A percentile compares a stretch with the other conserved stretches of the same genome.
phyloP scores from a whole-genome alignment of 306 rosid genomes.

The Boehmeria nivea region DNA sequence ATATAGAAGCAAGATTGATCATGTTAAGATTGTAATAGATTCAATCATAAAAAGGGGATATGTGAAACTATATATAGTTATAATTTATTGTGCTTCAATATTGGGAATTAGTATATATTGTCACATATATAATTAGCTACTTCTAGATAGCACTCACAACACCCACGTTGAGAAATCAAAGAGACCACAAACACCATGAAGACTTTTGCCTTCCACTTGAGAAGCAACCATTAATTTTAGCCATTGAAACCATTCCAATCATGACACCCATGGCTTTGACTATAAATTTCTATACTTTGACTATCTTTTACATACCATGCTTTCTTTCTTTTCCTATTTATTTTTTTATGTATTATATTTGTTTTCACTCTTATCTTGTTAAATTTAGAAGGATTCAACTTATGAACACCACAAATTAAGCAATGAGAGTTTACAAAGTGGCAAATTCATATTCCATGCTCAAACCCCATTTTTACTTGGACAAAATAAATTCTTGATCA shows the following conservation, averaged over 20 bases:
- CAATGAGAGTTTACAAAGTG: too few species aligned
- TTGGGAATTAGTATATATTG: background rate
- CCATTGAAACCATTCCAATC: constrained; percentile 11
- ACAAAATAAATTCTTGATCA: too few species aligned
- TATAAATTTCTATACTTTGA: background rate
- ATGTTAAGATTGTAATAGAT: background rate
- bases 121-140: background rate
- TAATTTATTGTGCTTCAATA: too few species aligned
- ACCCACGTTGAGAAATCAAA: constrained; percentile 17
- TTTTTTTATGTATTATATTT: too few species aligned
- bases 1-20: background rate
- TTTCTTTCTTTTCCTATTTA: background rate
- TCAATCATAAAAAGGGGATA: too few species aligned
- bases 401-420: too few species aligned
- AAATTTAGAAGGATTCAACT: too few species aligned
- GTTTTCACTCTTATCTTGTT: too few species aligned
- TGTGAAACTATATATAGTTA: too few species aligned
- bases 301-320: background rate
- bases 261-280: constrained; percentile 14
- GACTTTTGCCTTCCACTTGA: constrained; percentile 8
- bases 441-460: too few species aligned
- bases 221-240: constrained; percentile 11
- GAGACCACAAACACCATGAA: constrained; percentile 14
- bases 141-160: background rate
- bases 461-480: too few species aligned